Percentiles rank a stretch among this genome's conserved stretches.
These are phyloP conservation scores for Capronia coronata DNA, from an alignment of 2,329 filamentous ascomycete genomes.

Conservation along the genomic window DNA sequence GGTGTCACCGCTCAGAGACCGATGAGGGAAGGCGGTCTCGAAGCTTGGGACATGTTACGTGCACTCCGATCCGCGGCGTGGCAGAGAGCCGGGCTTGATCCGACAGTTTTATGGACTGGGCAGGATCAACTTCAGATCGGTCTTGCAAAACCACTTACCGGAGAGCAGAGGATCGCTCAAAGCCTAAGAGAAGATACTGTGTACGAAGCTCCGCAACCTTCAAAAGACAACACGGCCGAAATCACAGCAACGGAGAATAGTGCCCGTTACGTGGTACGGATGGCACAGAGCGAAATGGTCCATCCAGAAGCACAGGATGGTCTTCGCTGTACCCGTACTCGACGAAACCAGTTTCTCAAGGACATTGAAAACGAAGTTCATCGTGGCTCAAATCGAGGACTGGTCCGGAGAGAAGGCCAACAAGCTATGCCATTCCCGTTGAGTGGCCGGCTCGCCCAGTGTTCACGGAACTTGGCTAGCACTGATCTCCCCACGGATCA, in stretches of 20 bases:
- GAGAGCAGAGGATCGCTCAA: constrained; percentile 23
- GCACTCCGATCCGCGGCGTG: constrained; percentile 43
- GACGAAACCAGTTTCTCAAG: constrained; percentile 9
- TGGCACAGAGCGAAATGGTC: constrained; percentile 7
- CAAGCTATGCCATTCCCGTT: constrained; percentile 23
- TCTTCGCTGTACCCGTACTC: constrained; percentile 2
- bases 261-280: constrained; percentile 9
- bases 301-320: constrained; percentile 1
- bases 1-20: constrained; percentile 40
- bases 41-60: constrained; percentile 46
- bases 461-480: constrained; percentile 6
- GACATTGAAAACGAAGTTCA: constrained; percentile 10
- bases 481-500: not conserved
- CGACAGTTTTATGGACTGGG: constrained; percentile 43
- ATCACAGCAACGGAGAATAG: constrained; percentile 3
- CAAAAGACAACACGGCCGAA: not conserved
- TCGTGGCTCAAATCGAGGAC: constrained; percentile 1
- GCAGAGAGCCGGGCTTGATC: constrained; percentile 44
- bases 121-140: constrained; percentile 40
- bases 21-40: constrained; percentile 43
- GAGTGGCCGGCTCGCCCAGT: constrained; percentile 9
- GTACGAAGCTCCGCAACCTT: too few species aligned
- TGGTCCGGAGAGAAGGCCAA: constrained; percentile 13
- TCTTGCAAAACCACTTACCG: constrained; percentile 24
- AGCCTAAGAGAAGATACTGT: constrained; percentile 27